Conservation (phyloP, 257 asterid genomes). For the Gardenia jasminoides region DNA sequence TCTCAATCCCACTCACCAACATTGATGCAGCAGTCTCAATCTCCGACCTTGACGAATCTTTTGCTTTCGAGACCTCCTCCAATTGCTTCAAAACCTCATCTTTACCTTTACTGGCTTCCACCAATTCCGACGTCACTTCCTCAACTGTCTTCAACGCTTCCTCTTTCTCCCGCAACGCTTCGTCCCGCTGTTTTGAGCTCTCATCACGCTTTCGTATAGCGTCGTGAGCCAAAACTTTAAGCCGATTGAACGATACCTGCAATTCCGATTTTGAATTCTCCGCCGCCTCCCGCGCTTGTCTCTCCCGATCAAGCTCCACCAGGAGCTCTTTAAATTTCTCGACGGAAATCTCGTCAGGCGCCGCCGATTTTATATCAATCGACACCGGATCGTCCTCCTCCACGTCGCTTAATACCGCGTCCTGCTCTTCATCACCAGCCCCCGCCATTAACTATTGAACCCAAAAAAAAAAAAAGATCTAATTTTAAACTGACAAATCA, state of each 20-base stretch:
- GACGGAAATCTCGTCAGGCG: constrained; percentile 50
- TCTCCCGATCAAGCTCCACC: constrained; percentile 88
- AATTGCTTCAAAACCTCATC: constrained; percentile 57
- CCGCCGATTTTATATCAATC: constrained; percentile 32
- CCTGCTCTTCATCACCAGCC: constrained; percentile 62
- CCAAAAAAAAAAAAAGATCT: too few species aligned
- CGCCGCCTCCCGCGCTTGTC: constrained; percentile 65
- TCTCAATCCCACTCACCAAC: constrained; percentile 88
- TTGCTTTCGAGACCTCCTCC: constrained; percentile 58
- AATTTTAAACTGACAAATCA: background rate
- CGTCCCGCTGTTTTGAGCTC: constrained; percentile 73
- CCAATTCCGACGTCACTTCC: constrained; percentile 37
- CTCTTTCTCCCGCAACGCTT: constrained; percentile 67
- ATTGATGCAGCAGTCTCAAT: constrained; percentile 84
- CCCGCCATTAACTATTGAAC: constrained; percentile 41
- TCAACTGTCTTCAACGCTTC: constrained; percentile 51
- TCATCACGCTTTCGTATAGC: constrained; percentile 90
- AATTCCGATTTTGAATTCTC: constrained; percentile 69
- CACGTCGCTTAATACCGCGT: constrained; percentile 82
- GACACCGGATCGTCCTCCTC: constrained; percentile 82
- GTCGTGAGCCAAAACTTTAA: constrained; percentile 79
- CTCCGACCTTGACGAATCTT: constrained; percentile 60
- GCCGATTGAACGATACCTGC: constrained; percentile 69
- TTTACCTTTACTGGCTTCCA: constrained; percentile 45
- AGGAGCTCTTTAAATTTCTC: constrained; percentile 65